Evolutionary conservation across 106 monocot species (phyloP).

Genomic region (Dactylorhiza incarnata): DNA sequence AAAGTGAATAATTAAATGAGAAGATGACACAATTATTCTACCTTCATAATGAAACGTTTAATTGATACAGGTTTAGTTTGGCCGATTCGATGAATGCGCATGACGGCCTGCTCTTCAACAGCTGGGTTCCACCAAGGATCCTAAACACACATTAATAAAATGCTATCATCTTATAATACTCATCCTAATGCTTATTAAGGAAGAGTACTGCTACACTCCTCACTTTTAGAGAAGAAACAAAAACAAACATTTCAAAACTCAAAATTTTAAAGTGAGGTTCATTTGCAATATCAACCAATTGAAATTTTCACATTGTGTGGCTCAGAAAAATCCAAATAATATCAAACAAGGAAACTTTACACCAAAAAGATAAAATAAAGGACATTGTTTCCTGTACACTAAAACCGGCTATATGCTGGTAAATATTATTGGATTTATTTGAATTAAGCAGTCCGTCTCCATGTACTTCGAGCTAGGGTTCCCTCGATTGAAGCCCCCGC

Average conservation of each 20-base stretch:
- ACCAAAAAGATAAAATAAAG: background rate
- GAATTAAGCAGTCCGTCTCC: too few relatives aligned
- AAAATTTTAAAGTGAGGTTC: background rate
- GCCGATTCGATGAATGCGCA: slow-evolving; percentile 96
- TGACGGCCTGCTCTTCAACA: slow-evolving; percentile 96
- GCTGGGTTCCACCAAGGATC: slow-evolving; percentile 99
- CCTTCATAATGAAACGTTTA: slow-evolving; percentile 94
- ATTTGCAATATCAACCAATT: background rate
- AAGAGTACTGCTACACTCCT: too few relatives aligned
- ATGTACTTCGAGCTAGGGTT: too few relatives aligned
- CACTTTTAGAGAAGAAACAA: too few relatives aligned
- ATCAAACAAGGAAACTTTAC: background rate
- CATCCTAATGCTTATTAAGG: background rate
- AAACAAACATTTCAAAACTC: background rate
- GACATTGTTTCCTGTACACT: too few relatives aligned
- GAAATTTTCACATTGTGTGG: background rate
- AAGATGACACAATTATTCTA: slow-evolving; percentile 12
- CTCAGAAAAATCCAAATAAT: background rate
- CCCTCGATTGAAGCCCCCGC: too few relatives aligned
- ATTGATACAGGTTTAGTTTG: slow-evolving; percentile 72
- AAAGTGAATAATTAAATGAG: background rate
- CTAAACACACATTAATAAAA: slow-evolving; percentile 17
- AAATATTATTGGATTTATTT: too few relatives aligned
- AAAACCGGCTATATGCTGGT: too few relatives aligned
- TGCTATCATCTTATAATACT: background rate